Percentiles rank a stretch among this genome's conserved stretches.
These are phyloP conservation scores for Penicillium sp. DNA, from an alignment of 2,329 filamentous ascomycete species.

Conservation along the genomic window DNA sequence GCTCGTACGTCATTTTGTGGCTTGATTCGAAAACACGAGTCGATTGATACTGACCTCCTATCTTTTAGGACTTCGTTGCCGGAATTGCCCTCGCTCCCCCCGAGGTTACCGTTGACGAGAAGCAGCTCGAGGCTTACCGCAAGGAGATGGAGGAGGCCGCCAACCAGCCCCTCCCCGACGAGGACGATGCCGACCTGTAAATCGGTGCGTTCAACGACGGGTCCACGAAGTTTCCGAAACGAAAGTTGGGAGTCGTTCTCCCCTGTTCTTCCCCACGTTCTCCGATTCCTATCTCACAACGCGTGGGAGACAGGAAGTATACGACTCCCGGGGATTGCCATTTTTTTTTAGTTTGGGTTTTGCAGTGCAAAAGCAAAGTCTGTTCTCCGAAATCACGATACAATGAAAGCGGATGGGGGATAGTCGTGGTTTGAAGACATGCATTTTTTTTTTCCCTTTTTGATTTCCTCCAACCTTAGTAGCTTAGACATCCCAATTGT, in stretches of 20 bases:
- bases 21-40: constrained; percentile 13
- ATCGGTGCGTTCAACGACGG: constrained; percentile 14
- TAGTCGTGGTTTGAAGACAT: constrained; percentile 25
- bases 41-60: constrained; percentile 17
- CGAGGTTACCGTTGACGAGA: constrained; percentile 78
- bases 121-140: constrained; percentile 70
- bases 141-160: constrained; percentile 80
- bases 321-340: constrained; percentile 5
- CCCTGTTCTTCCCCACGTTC: constrained; percentile 3
- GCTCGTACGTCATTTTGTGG: constrained; percentile 53
- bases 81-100: constrained; percentile 89
- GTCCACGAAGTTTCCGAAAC: constrained; percentile 11
- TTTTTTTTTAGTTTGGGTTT: constrained; percentile 15
- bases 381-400: constrained; percentile 28
- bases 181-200: constrained; percentile 66
- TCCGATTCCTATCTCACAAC: constrained; percentile 1
- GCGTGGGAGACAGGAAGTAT: constrained; percentile 3
- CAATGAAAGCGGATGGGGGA: constrained; percentile 29
- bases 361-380: constrained; percentile 19
- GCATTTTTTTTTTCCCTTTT: constrained; percentile 25
- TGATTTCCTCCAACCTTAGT: constrained; percentile 18
- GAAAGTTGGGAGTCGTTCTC: constrained; percentile 9
- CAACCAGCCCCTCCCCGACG: constrained; percentile 78
- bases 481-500: constrained; percentile 27
- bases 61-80: constrained; percentile 78